Conservation (phyloP, 2,329 filamentous ascomycete species). For the Hypoxylon sp. region DNA sequence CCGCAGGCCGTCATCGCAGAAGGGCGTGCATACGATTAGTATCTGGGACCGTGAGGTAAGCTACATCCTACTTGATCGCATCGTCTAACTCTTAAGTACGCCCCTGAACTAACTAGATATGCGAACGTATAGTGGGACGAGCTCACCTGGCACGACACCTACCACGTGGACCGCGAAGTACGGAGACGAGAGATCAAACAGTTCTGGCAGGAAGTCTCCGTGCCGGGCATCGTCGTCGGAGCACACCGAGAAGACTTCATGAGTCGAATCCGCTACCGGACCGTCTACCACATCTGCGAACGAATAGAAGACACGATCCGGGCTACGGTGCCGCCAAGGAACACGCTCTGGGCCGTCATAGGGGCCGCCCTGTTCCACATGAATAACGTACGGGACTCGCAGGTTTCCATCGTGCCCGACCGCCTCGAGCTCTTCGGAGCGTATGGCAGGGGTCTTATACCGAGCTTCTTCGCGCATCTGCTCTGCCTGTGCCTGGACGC, state of each 20-base stretch:
- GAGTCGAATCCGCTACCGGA: constrained; percentile 40
- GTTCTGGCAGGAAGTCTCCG: constrained; percentile 29
- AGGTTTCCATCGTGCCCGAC: constrained; percentile 40
- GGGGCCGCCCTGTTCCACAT: constrained; percentile 39
- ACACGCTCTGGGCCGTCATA: constrained; percentile 40
- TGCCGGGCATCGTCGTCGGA: constrained; percentile 14
- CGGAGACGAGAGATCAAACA: constrained; percentile 34
- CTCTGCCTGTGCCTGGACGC: constrained; percentile 35
- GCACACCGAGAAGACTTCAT: constrained; percentile 18
- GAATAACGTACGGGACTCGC: constrained; percentile 34
- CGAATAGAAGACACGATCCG: constrained; percentile 34
- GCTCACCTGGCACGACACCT: constrained; percentile 45
- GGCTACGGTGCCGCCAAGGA: constrained; percentile 25
- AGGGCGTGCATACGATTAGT: constrained; percentile 42
- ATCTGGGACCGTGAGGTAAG: constrained; percentile 46
- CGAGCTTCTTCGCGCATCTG: constrained; percentile 39
- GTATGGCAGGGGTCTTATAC: constrained; percentile 26
- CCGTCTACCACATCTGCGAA: constrained; percentile 35
- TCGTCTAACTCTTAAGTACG: no score
- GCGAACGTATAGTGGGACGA: constrained; percentile 31
- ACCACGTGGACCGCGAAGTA: constrained; percentile 21
- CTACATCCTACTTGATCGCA: background rate
- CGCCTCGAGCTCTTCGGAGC: constrained; percentile 41
- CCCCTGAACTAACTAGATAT: background rate
- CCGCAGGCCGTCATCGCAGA: constrained; percentile 16